Conservation (phyloP, 2,329 filamentous ascomycete genomes). For the Aspergillus brunneoviolaceus region DNA sequence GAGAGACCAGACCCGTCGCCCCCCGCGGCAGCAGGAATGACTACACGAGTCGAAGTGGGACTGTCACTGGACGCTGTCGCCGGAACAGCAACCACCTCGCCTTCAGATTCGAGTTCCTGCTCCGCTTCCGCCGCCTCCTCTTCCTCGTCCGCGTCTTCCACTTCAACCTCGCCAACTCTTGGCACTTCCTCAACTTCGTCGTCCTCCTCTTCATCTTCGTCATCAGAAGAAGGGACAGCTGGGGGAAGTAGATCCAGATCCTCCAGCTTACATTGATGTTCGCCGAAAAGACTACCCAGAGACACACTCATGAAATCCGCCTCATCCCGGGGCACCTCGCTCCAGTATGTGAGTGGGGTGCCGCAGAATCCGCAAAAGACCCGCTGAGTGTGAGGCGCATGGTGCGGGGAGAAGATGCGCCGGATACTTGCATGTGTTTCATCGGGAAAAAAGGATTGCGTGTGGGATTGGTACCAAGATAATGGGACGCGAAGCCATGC, state of each 20-base stretch:
- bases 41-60: conserved; percentile 20
- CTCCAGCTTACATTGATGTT: conserved; percentile 71
- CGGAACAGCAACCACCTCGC: conserved; percentile 11
- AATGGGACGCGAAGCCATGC: conserved; percentile 83
- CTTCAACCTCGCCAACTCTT: conserved; percentile 7
- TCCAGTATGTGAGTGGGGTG: conserved; percentile 81
- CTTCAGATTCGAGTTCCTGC: conserved; percentile 27
- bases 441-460: conserved; percentile 73
- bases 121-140: conserved; percentile 32
- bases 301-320: conserved; percentile 78
- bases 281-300: conserved; percentile 70
- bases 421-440: conserved; percentile 69
- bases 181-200: conserved; percentile 26
- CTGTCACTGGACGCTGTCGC: conserved; percentile 4
- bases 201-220: conserved; percentile 30
- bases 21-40: conserved; percentile 20
- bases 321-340: conserved; percentile 67
- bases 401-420: conserved; percentile 63
- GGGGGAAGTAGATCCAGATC: conserved; percentile 70
- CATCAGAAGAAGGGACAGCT: conserved; percentile 8
- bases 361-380: conserved; percentile 93
- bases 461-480: conserved; percentile 74
- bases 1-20: conserved; percentile 23
- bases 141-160: conserved; percentile 29
- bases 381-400: conserved; percentile 61